Conservation (phyloP, 2,329 filamentous ascomycete genomes). For the Tolypocladium nubicola region DNA sequence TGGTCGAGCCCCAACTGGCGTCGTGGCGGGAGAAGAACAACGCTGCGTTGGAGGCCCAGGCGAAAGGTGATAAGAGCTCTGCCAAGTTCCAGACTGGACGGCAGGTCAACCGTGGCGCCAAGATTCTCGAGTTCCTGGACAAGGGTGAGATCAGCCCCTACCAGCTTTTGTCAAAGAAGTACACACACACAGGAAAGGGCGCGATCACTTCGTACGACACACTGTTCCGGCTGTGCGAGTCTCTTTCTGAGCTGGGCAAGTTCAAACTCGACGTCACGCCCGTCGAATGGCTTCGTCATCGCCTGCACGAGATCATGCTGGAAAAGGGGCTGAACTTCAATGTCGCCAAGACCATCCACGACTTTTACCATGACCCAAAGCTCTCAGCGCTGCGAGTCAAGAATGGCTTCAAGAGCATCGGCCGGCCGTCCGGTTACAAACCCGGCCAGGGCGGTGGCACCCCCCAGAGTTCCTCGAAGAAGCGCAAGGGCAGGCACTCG, state of each 20-base stretch:
- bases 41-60: slow-evolving; percentile 20
- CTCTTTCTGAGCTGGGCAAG: slow-evolving; percentile 41
- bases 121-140: slow-evolving; percentile 41
- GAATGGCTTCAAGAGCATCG: slow-evolving; percentile 47
- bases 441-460: slow-evolving; percentile 15
- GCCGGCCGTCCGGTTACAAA: slow-evolving; percentile 40
- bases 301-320: slow-evolving; percentile 38
- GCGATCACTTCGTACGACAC: slow-evolving; percentile 43
- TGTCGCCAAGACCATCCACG: slow-evolving; percentile 37
- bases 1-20: slow-evolving; percentile 32
- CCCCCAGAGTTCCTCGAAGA: slow-evolving; percentile 15
- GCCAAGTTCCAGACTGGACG: slow-evolving; percentile 43
- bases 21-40: slow-evolving; percentile 38
- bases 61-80: slow-evolving; percentile 20
- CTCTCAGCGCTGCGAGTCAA: slow-evolving; percentile 36
- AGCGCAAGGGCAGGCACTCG: slow-evolving; percentile 22
- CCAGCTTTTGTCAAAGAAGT: slow-evolving; percentile 43
- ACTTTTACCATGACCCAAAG: slow-evolving; percentile 47
- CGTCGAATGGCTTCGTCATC: slow-evolving; percentile 46
- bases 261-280: slow-evolving; percentile 42
- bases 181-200: slow-evolving; percentile 29
- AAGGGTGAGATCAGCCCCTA: slow-evolving; percentile 43
- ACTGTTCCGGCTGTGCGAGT: slow-evolving; percentile 42
- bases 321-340: slow-evolving; percentile 36
- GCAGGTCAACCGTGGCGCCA: slow-evolving; percentile 43